A percentile compares a stretch with the other conserved stretches of the same genome.
phyloP scores from a whole-genome alignment of 257 asterid species.

The Gynochthodes officinalis region DNA sequence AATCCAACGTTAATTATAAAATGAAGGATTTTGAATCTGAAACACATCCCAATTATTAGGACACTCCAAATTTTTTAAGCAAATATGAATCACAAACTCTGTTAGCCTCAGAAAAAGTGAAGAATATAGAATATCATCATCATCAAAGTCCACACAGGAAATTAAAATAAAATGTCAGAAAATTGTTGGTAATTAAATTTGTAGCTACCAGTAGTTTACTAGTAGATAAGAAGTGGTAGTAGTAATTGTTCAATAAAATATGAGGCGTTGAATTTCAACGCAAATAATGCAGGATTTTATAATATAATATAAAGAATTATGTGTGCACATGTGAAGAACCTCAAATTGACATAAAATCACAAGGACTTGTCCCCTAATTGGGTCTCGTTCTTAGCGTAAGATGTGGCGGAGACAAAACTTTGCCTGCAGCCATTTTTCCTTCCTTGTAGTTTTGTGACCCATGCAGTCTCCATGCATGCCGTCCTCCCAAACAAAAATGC shows the following conservation, averaged over 20 bases:
- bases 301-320: not conserved
- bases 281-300: slow-evolving; percentile 4
- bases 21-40: too few relatives aligned
- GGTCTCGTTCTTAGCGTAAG: slow-evolving; percentile 12
- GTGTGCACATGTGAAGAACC: slow-evolving; percentile 6
- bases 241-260: slow-evolving; percentile 1
- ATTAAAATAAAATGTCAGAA: slow-evolving; percentile 13
- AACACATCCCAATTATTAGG: too few relatives aligned
- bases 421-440: slow-evolving; percentile 10
- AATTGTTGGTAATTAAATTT: not conserved
- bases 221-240: not conserved
- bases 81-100: too few relatives aligned
- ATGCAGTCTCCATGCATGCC: too few relatives aligned
- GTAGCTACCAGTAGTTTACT: too few relatives aligned
- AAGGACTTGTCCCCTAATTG: slow-evolving; percentile 18
- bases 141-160: not conserved
- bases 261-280: slow-evolving; percentile 5
- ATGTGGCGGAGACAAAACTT: slow-evolving; percentile 1
- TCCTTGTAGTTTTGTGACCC: too few relatives aligned
- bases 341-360: slow-evolving; percentile 8
- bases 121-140: too few relatives aligned
- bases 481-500: too few relatives aligned
- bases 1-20: too few relatives aligned
- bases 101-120: too few relatives aligned
- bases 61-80: too few relatives aligned